These are phyloP conservation scores for Colletotrichum sidae DNA, from an alignment of 2,329 filamentous ascomycete genomes.

Conservation along the genomic window DNA sequence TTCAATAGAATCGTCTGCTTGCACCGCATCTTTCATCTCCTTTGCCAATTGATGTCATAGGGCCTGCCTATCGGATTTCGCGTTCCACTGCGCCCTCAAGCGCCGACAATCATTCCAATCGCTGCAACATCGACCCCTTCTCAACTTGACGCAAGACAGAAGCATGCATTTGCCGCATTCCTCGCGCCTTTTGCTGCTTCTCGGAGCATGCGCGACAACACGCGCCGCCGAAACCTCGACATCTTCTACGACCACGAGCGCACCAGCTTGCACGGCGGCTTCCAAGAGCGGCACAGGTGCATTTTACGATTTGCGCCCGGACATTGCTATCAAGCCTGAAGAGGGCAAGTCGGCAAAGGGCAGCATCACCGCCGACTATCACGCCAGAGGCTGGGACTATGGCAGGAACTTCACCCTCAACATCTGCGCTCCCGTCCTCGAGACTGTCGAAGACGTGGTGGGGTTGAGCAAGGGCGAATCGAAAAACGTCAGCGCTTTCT, in stretches of 20 bases:
- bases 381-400: slow-evolving; percentile 80
- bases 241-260: slow-evolving; percentile 54
- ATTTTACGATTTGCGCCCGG: slow-evolving; percentile 70
- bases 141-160: slow-evolving; percentile 13
- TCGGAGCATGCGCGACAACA: slow-evolving; percentile 46
- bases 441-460: slow-evolving; percentile 70
- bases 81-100: slow-evolving; percentile 17
- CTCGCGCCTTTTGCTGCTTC: slow-evolving; percentile 47
- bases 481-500: slow-evolving; percentile 84
- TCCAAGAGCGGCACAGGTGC: slow-evolving; percentile 66
- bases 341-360: slow-evolving; percentile 59
- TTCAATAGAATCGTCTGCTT: not conserved
- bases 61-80: not conserved
- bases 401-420: slow-evolving; percentile 86
- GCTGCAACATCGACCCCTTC: not conserved
- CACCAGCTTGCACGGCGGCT: slow-evolving; percentile 66
- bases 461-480: slow-evolving; percentile 72
- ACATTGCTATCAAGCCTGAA: slow-evolving; percentile 58
- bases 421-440: slow-evolving; percentile 81
- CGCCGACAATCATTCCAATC: slow-evolving; percentile 25
- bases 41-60: slow-evolving; percentile 27
- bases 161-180: slow-evolving; percentile 42
- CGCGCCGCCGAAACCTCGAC: slow-evolving; percentile 45
- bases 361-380: slow-evolving; percentile 63
- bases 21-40: not conserved